phyloP scores from a whole-genome alignment of 768 basidiomycete species.

The Thelephora ganbajun region DNA sequence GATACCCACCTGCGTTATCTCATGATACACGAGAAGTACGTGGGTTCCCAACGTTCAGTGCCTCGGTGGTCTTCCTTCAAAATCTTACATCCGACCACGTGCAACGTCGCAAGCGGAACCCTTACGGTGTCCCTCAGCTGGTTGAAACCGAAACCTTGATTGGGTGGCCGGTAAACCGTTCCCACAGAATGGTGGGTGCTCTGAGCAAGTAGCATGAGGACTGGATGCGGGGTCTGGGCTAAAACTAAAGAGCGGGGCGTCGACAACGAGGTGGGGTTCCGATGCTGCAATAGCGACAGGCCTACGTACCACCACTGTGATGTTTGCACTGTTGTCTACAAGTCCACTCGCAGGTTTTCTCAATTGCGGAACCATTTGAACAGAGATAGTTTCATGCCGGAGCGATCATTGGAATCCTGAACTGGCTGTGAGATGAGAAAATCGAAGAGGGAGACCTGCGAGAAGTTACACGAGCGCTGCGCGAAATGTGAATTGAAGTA shows the following conservation, averaged over 20 bases:
- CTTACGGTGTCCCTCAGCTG: conserved; percentile 72
- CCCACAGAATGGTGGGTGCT: conserved; percentile 74
- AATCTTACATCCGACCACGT: too few species aligned
- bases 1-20: too few species aligned
- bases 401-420: conserved; percentile 63
- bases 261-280: too few species aligned
- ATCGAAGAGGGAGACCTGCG: conserved; percentile 11
- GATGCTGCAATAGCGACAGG: conserved; percentile 60
- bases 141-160: too few species aligned
- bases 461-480: conserved; percentile 76
- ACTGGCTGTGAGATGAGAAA: conserved; percentile 42
- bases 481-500: conserved; percentile 62
- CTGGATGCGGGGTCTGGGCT: conserved; percentile 68
- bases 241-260: too few species aligned
- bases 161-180: conserved; percentile 78
- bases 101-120: too few species aligned
- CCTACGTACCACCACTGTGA: conserved; percentile 86
- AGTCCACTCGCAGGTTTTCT: conserved; percentile 33
- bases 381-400: conserved; percentile 42
- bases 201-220: conserved; percentile 77
- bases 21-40: too few species aligned
- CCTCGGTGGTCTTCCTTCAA: too few species aligned
- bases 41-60: too few species aligned
- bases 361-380: not conserved
- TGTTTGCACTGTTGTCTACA: conserved; percentile 40